Conservation (phyloP, 306 rosid genomes). For the Dryas drummondii region DNA sequence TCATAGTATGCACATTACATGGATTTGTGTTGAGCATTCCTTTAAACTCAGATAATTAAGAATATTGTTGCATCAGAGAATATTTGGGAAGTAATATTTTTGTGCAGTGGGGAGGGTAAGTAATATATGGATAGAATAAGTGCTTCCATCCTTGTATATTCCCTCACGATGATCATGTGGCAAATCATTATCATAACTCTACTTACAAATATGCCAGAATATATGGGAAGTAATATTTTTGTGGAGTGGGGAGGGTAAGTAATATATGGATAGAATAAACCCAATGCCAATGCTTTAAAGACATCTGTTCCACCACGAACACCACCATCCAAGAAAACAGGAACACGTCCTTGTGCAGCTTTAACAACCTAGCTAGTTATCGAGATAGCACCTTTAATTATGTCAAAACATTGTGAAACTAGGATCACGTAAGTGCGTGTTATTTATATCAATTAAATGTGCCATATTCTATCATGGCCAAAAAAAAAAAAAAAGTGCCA, state of each 20-base stretch:
- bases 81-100: neutral
- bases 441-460: no score
- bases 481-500: no score
- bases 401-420: no score
- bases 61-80: neutral
- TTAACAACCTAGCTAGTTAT: no score
- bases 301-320: conserved; percentile 97
- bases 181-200: conserved; percentile 35
- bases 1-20: neutral
- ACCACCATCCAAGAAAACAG: conserved; percentile 92
- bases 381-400: no score
- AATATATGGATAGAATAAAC: conserved; percentile 29
- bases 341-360: conserved; percentile 56
- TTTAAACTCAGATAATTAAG: neutral
- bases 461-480: no score
- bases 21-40: neutral
- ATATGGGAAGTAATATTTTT: neutral
- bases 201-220: conserved; percentile 60
- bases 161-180: neutral
- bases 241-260: neutral
- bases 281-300: conserved; percentile 94
- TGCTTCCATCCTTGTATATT: conserved; percentile 3
- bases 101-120: neutral
- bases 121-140: neutral
- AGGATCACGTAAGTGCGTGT: no score